These are phyloP conservation scores for Starmera pachycereana DNA, from an alignment of 805 yeast genomes.

Conservation along the genomic window DNA sequence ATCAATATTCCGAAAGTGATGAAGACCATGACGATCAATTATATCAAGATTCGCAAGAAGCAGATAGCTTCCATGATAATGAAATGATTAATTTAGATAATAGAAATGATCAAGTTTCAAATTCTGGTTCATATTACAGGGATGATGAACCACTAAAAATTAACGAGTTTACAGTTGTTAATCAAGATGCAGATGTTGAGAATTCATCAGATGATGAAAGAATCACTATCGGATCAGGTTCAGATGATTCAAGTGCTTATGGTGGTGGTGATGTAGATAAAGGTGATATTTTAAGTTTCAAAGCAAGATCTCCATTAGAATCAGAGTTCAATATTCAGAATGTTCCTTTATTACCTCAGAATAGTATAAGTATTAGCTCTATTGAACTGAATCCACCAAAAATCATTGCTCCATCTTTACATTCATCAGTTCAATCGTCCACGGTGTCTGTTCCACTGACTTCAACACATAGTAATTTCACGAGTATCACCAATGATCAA, in stretches of 20 bases:
- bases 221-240: background rate
- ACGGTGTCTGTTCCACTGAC: background rate
- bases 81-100: background rate
- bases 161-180: conserved; percentile 8
- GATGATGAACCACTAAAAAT: conserved; percentile 4
- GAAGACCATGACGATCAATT: conserved; percentile 2
- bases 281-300: conserved; percentile 18
- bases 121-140: conserved; percentile 5
- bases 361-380: conserved; percentile 15
- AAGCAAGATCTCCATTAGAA: conserved; percentile 24
- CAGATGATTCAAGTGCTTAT: background rate
- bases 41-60: too few relatives aligned
- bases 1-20: conserved; percentile 12
- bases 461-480: background rate
- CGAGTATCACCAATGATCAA: too few relatives aligned
- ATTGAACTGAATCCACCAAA: background rate
- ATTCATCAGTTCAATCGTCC: background rate
- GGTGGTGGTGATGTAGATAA: conserved; percentile 13
- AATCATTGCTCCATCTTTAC: background rate
- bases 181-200: conserved; percentile 4
- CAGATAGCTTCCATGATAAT: background rate
- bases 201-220: background rate
- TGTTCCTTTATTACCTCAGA: conserved; percentile 6
- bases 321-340: conserved; percentile 17
- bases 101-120: background rate